These are phyloP conservation scores for Nitzschia inconspicua DNA, from an alignment of 108 stramenopile genomes.

Conservation along the genomic window DNA sequence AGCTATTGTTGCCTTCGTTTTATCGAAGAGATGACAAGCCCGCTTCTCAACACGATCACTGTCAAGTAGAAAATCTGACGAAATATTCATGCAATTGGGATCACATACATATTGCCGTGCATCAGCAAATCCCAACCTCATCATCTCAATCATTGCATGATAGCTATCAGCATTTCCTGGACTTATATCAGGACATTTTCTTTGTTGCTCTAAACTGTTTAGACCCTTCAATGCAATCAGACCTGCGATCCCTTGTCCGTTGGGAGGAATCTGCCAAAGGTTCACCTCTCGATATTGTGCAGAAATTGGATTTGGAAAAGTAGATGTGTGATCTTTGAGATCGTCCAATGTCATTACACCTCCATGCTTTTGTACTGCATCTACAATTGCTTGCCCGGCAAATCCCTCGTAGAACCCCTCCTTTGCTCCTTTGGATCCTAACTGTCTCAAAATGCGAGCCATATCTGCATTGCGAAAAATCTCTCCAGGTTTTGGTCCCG, in stretches of 20 bases:
- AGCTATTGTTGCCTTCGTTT: slow-evolving; percentile 44
- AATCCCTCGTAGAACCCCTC: slow-evolving; percentile 88
- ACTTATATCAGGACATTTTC: slow-evolving; percentile 14
- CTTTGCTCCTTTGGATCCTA: slow-evolving; percentile 74
- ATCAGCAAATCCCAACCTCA: slow-evolving; percentile 91
- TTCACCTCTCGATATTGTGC: slow-evolving; percentile 67
- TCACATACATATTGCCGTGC: slow-evolving; percentile 76
- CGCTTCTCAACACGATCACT: slow-evolving; percentile 53
- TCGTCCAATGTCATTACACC: slow-evolving; percentile 86
- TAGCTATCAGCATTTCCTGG: slow-evolving; percentile 50
- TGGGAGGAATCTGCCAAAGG: slow-evolving; percentile 93
- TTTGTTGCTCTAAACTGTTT: slow-evolving; percentile 30
- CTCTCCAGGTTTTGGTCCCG: slow-evolving; percentile 66
- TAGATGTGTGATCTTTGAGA: slow-evolving; percentile 61
- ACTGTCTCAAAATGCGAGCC: slow-evolving; percentile 77
- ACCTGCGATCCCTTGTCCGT: slow-evolving; percentile 92
- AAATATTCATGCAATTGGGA: slow-evolving; percentile 41
- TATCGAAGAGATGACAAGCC: slow-evolving; percentile 52
- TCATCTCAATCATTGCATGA: slow-evolving; percentile 86
- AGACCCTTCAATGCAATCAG: slow-evolving; percentile 89
- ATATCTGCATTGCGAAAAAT: slow-evolving; percentile 84
- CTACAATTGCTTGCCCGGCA: slow-evolving; percentile 84
- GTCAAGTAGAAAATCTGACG: slow-evolving; percentile 43
- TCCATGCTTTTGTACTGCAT: slow-evolving; percentile 68
- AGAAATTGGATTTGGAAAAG: slow-evolving; percentile 75